Percentiles rank a stretch among this genome's conserved stretches.
phyloP scores from a whole-genome alignment of 2,329 filamentous ascomycete genomes.

The Colletotrichum sp. region DNA sequence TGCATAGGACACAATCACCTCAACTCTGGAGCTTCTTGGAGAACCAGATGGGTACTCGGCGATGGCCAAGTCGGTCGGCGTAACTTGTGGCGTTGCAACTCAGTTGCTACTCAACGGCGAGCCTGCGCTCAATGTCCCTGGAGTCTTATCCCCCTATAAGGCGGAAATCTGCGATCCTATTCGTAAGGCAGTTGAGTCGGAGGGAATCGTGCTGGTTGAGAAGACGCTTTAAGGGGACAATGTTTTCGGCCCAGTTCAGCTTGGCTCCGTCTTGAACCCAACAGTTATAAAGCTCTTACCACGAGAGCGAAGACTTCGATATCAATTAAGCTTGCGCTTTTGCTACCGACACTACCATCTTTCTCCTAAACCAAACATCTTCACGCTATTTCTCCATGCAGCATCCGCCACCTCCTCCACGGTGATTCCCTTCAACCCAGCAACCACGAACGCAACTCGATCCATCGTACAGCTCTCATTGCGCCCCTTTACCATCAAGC shows the following conservation, averaged over 20 bases:
- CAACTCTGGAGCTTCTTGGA: conserved; percentile 70
- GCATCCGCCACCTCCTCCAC: conserved; percentile 47
- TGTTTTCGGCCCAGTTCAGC: not conserved
- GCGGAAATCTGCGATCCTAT: conserved; percentile 74
- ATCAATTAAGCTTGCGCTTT: not conserved
- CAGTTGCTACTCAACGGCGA: conserved; percentile 75
- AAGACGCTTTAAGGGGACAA: conserved; percentile 51
- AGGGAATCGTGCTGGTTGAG: conserved; percentile 75
- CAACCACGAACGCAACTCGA: conserved; percentile 51
- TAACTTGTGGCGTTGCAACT: conserved; percentile 74
- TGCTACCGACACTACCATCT: not conserved
- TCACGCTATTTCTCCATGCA: conserved; percentile 39
- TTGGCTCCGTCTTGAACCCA: not conserved
- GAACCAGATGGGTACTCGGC: conserved; percentile 69
- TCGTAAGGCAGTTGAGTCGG: conserved; percentile 78
- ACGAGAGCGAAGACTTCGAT: not conserved
- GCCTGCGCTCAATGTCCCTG: conserved; percentile 69
- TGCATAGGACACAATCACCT: conserved; percentile 53
- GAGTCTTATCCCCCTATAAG: conserved; percentile 79
- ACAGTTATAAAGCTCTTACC: not conserved
- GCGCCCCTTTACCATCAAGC: conserved; percentile 53
- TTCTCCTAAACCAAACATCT: conserved; percentile 30
- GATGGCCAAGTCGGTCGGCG: conserved; percentile 73
- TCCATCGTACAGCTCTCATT: conserved; percentile 57
- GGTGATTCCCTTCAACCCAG: conserved; percentile 47